These are phyloP conservation scores for Rhododendron griersonianum DNA, from an alignment of 148 eudicot species.

Conservation along the genomic window DNA sequence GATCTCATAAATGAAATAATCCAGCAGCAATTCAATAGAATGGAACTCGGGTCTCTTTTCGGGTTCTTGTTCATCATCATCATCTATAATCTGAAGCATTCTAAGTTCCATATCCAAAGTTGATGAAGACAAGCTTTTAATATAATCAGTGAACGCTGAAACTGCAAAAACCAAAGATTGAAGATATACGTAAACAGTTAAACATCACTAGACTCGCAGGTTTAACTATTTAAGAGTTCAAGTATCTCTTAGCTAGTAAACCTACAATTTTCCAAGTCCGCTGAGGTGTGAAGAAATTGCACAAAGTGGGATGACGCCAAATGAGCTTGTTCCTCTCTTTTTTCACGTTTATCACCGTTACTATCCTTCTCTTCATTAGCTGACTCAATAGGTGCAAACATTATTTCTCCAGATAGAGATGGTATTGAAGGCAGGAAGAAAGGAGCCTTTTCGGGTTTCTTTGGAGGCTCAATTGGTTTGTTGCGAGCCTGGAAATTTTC, in stretches of 20 bases:
- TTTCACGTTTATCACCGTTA: slow-evolving; percentile 20
- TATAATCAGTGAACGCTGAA: slow-evolving; percentile 75
- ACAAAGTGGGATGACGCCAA: slow-evolving; percentile 49
- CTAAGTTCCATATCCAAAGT: slow-evolving; percentile 92
- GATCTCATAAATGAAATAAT: slow-evolving; percentile 74
- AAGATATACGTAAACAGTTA: background rate
- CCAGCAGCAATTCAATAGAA: slow-evolving; percentile 68
- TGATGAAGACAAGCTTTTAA: slow-evolving; percentile 80
- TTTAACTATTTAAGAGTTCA: background rate
- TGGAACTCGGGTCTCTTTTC: slow-evolving; percentile 56
- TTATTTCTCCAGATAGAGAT: slow-evolving; percentile 79
- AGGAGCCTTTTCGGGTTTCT: slow-evolving; percentile 91
- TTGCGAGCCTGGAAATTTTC: slow-evolving; percentile 60
- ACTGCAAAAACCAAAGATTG: slow-evolving; percentile 43
- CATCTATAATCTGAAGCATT: slow-evolving; percentile 88
- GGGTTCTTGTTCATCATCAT: slow-evolving; percentile 52
- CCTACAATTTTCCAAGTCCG: slow-evolving; percentile 65
- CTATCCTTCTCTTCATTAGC: slow-evolving; percentile 38
- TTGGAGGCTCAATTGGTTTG: slow-evolving; percentile 94
- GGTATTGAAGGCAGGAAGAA: slow-evolving; percentile 92
- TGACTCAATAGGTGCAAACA: slow-evolving; percentile 49
- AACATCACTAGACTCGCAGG: background rate
- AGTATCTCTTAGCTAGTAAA: background rate
- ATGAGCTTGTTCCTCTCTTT: slow-evolving; percentile 20
- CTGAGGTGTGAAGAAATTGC: slow-evolving; percentile 59